These are phyloP conservation scores for Porodaedalea pini DNA, from an alignment of 1,284 basidiomycete genomes.

Conservation along the genomic window DNA sequence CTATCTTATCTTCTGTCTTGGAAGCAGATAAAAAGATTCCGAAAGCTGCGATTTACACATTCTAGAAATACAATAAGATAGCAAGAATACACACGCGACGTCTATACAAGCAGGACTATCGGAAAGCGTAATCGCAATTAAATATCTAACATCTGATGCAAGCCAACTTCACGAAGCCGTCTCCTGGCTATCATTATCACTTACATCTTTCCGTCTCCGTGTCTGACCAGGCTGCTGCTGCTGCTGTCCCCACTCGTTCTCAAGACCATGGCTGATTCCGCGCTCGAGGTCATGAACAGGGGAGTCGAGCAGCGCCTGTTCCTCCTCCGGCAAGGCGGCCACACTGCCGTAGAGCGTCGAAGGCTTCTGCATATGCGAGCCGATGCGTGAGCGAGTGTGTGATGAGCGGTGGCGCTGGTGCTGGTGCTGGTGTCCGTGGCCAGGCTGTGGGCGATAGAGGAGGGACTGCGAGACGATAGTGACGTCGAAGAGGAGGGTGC, in stretches of 20 bases:
- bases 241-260: neutral
- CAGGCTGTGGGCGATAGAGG: slow-evolving; percentile 39
- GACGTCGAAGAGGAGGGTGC: slow-evolving; percentile 87
- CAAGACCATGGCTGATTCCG: too few species aligned
- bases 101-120: too few species aligned
- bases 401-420: neutral
- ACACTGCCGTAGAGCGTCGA: neutral
- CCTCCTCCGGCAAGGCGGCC: neutral
- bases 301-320: neutral
- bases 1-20: too few species aligned
- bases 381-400: slow-evolving; percentile 3
- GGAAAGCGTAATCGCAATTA: too few species aligned
- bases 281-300: neutral
- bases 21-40: too few species aligned
- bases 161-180: neutral
- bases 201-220: neutral
- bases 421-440: neutral
- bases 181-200: neutral
- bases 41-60: neutral
- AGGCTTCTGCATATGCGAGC: neutral
- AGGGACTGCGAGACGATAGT: slow-evolving; percentile 71
- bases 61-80: slow-evolving; percentile 5
- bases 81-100: slow-evolving; percentile 1
- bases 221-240: neutral
- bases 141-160: too few species aligned